Conservation (phyloP, 345 rosid species). For the Mallotus nudiflorus region DNA sequence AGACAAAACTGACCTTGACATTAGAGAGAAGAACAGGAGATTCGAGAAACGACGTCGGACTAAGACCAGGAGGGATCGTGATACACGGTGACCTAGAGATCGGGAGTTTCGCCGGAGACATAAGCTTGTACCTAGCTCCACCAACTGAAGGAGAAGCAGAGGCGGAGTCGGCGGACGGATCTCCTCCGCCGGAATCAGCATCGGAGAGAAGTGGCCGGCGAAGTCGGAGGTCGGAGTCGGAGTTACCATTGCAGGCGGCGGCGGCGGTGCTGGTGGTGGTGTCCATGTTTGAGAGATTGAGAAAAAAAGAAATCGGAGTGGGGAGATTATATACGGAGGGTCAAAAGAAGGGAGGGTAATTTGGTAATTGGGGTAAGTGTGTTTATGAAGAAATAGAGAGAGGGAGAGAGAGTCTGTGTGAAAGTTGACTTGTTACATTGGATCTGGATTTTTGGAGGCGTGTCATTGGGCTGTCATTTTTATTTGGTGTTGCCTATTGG, state of each 20-base stretch:
- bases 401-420: neutral
- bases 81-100: constrained; percentile 82
- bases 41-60: constrained; percentile 91
- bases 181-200: neutral
- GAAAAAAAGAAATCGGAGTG: neutral
- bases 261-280: neutral
- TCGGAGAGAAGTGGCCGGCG: too few relatives aligned
- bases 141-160: constrained; percentile 27
- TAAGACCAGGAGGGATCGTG: constrained; percentile 80
- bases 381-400: constrained; percentile 1
- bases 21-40: constrained; percentile 94
- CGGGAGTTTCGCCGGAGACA: constrained; percentile 99
- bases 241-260: too few relatives aligned
- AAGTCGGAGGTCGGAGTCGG: too few relatives aligned
- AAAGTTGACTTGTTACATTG: constrained; percentile 25
- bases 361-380: constrained; percentile 3
- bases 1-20: constrained; percentile 56
- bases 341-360: constrained; percentile 13
- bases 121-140: constrained; percentile 87
- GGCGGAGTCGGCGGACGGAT: too few relatives aligned
- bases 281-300: constrained; percentile 13
- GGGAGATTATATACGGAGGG: neutral
- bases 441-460: neutral
- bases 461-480: constrained; percentile 12
- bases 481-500: neutral